Conservation (phyloP, 176 grass and related monocot genomes). For the Lolium rigidum region DNA sequence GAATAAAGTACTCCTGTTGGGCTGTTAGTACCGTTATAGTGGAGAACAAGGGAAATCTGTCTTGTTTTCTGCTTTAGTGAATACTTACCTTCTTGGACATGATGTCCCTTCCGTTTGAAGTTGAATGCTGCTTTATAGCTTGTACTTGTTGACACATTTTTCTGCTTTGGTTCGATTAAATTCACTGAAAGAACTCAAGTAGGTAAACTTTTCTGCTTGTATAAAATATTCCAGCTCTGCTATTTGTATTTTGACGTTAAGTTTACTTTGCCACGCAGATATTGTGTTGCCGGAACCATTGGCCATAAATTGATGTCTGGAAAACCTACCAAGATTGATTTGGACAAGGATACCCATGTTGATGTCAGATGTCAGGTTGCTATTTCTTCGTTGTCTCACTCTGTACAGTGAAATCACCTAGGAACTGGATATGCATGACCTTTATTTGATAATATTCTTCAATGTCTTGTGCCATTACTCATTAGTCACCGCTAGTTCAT, state of each 20-base stretch:
- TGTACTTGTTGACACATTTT: background rate
- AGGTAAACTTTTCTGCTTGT: background rate
- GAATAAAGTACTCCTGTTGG: slow-evolving; percentile 30
- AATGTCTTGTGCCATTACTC: background rate
- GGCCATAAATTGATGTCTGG: slow-evolving; percentile 98
- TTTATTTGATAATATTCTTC: background rate
- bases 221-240: background rate
- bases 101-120: background rate
- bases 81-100: slow-evolving; percentile 18
- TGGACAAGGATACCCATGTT: slow-evolving; percentile 82
- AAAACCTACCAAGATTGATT: slow-evolving; percentile 78
- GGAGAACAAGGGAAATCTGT: background rate
- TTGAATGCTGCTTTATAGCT: slow-evolving; percentile 28
- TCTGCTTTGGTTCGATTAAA: background rate
- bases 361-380: slow-evolving; percentile 95
- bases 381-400: slow-evolving; percentile 11
- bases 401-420: background rate
- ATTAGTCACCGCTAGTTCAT: background rate
- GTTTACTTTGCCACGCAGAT: slow-evolving; percentile 56
- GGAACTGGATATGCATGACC: background rate
- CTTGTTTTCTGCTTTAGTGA: background rate
- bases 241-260: slow-evolving; percentile 1
- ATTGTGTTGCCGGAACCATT: slow-evolving; percentile 92
- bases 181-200: background rate
- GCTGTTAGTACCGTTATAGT: background rate